phyloP scores from a whole-genome alignment of 176 grass and related monocot genomes.

The Lolium rigidum region DNA sequence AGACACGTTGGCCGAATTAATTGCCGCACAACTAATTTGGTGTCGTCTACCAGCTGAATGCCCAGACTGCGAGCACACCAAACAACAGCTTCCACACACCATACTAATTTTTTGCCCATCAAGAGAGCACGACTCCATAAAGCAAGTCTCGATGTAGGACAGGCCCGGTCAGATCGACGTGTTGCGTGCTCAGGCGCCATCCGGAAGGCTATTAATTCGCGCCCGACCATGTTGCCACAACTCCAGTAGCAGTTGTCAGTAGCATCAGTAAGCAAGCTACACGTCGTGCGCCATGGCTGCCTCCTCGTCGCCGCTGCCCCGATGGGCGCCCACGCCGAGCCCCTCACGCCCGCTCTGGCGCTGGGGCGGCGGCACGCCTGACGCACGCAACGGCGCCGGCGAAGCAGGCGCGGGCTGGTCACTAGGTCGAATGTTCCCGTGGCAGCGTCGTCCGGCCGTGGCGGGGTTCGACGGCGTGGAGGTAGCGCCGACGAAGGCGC shows the following conservation, averaged over 20 bases:
- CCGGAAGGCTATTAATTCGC: too few species aligned
- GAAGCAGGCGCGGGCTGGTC: neutral
- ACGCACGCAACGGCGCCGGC: neutral
- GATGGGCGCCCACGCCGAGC: conserved; percentile 53
- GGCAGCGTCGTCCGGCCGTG: neutral
- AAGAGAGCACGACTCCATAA: too few species aligned
- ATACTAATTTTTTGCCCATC: too few species aligned
- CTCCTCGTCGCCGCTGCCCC: conserved; percentile 45
- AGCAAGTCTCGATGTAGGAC: too few species aligned
- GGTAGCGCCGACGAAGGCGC: neutral
- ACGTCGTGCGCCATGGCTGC: conserved; percentile 5
- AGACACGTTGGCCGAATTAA: neutral
- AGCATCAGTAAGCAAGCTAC: neutral
- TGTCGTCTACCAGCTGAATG: neutral
- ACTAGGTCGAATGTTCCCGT: neutral
- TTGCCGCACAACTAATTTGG: neutral
- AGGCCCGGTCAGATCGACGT: too few species aligned
- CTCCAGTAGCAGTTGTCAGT: neutral
- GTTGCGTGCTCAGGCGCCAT: too few species aligned
- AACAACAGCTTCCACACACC: too few species aligned
- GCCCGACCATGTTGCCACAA: neutral
- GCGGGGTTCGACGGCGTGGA: conserved; percentile 32
- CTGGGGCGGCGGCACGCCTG: conserved; percentile 33
- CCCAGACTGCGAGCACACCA: neutral
- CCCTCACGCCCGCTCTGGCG: conserved; percentile 40